phyloP scores from a whole-genome alignment of 495 filamentous ascomycete species.

The Neurospora sp. region DNA sequence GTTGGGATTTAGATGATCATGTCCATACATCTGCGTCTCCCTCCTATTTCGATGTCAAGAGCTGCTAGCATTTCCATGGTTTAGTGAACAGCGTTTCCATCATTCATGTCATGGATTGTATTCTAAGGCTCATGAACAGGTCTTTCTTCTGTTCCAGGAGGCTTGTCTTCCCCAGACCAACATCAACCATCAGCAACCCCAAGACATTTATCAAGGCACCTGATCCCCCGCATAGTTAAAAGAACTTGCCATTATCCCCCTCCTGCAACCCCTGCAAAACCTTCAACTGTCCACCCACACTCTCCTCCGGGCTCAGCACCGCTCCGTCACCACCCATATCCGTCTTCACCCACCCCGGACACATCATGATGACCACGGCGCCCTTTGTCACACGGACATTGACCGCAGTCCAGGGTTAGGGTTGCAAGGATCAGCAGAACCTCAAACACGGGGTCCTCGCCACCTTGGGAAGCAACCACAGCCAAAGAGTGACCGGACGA shows the following conservation, averaged over 20 bases:
- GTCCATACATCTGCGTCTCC: background rate
- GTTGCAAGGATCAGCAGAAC: too few relatives aligned
- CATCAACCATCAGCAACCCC: background rate
- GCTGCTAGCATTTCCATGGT: too few relatives aligned
- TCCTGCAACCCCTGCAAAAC: constrained; percentile 20
- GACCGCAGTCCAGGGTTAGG: too few relatives aligned
- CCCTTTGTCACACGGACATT: too few relatives aligned
- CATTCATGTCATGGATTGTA: background rate
- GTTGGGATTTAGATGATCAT: background rate
- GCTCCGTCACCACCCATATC: constrained; percentile 49
- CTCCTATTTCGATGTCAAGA: background rate
- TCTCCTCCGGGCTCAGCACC: constrained; percentile 33
- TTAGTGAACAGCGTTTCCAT: background rate
- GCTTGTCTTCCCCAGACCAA: too few relatives aligned
- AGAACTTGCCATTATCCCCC: constrained; percentile 30
- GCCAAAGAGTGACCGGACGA: too few relatives aligned
- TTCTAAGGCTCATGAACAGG: too few relatives aligned
- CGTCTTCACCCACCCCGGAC: constrained; percentile 56
- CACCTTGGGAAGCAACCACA: too few relatives aligned
- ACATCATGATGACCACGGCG: constrained; percentile 39
- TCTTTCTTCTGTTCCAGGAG: background rate
- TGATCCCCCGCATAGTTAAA: constrained; percentile 11
- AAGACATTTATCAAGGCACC: constrained; percentile 17
- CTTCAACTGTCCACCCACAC: constrained; percentile 26
- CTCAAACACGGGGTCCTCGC: too few relatives aligned